Conservation (phyloP, 2,329 filamentous ascomycete genomes). For the Juglanconis oblonga region DNA sequence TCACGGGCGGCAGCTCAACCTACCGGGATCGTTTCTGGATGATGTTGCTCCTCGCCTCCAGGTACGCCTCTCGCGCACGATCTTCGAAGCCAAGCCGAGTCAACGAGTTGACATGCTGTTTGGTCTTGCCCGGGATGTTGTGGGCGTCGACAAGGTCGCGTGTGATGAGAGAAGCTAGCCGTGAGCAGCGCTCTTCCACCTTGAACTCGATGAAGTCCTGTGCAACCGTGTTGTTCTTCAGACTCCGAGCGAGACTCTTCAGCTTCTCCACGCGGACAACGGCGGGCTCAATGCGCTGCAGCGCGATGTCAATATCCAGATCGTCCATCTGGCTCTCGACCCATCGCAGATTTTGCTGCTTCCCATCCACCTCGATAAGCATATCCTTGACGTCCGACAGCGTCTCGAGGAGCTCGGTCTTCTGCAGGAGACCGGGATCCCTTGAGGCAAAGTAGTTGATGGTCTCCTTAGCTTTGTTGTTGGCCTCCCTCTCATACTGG, state of each 20-base stretch:
- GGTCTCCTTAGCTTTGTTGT: slow-evolving; percentile 78
- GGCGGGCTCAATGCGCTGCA: slow-evolving; percentile 83
- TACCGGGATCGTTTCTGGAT: slow-evolving; percentile 83
- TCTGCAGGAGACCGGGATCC: slow-evolving; percentile 73
- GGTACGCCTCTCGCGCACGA: slow-evolving; percentile 80
- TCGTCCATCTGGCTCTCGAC: slow-evolving; percentile 94
- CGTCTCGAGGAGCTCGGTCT: slow-evolving; percentile 75
- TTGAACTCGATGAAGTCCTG: slow-evolving; percentile 93
- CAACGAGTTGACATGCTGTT: slow-evolving; percentile 79
- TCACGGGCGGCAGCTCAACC: slow-evolving; percentile 22
- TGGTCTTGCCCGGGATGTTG: slow-evolving; percentile 72
- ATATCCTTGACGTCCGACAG: slow-evolving; percentile 79
- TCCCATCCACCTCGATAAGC: slow-evolving; percentile 92
- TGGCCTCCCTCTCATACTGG: slow-evolving; percentile 83
- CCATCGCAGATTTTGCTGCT: slow-evolving; percentile 93
- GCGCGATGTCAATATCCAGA: slow-evolving; percentile 90
- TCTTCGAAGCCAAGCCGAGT: slow-evolving; percentile 87
- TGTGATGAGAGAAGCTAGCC: slow-evolving; percentile 72
- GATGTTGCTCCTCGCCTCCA: slow-evolving; percentile 72
- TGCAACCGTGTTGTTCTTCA: slow-evolving; percentile 82
- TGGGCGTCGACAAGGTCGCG: slow-evolving; percentile 76
- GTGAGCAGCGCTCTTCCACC: slow-evolving; percentile 78
- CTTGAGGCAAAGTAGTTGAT: slow-evolving; percentile 82
- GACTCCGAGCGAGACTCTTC: slow-evolving; percentile 70
- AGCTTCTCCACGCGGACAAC: slow-evolving; percentile 83